These are phyloP conservation scores for Neocatenulostroma microsporum DNA, from an alignment of 2,329 filamentous ascomycete species.

Conservation along the genomic window DNA sequence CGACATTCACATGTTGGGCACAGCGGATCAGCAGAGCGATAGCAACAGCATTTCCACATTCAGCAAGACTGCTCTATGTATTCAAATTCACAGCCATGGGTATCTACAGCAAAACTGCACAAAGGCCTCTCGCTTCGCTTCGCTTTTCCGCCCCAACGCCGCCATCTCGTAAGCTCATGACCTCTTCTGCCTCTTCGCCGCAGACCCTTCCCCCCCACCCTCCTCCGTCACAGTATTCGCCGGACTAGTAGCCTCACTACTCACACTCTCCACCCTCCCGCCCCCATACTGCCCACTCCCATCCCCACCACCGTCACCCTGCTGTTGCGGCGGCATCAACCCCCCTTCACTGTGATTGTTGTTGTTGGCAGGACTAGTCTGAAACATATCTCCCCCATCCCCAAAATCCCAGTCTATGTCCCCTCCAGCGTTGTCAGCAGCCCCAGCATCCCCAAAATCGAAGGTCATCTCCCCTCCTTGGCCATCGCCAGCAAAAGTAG, in stretches of 20 bases:
- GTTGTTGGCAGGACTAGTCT: slow-evolving; percentile 4
- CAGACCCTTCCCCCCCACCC: slow-evolving; percentile 13
- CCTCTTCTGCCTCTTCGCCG: slow-evolving; percentile 19
- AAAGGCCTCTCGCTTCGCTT: no score
- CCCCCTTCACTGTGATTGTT: no score
- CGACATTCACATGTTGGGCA: no score
- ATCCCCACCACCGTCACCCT: neutral
- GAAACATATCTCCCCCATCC: slow-evolving; percentile 14
- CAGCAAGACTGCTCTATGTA: no score
- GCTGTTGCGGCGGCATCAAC: neutral
- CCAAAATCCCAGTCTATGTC: slow-evolving; percentile 17
- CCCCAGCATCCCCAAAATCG: slow-evolving; percentile 21
- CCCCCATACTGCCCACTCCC: slow-evolving; percentile 10
- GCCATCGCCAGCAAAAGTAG: slow-evolving; percentile 19
- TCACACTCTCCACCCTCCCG: slow-evolving; percentile 35
- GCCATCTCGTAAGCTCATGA: no score
- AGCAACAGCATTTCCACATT: no score
- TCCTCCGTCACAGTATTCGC: slow-evolving; percentile 7
- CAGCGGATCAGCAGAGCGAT: no score
- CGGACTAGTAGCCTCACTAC: slow-evolving; percentile 33
- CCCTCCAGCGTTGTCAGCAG: slow-evolving; percentile 9
- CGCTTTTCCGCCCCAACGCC: no score
- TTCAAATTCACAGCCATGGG: no score
- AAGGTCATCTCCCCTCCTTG: slow-evolving; percentile 16
- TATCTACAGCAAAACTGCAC: no score